Evolutionary conservation across 2,329 filamentous ascomycete genomes (phyloP).

Genomic region (Raffaelea ambrosiae): DNA sequence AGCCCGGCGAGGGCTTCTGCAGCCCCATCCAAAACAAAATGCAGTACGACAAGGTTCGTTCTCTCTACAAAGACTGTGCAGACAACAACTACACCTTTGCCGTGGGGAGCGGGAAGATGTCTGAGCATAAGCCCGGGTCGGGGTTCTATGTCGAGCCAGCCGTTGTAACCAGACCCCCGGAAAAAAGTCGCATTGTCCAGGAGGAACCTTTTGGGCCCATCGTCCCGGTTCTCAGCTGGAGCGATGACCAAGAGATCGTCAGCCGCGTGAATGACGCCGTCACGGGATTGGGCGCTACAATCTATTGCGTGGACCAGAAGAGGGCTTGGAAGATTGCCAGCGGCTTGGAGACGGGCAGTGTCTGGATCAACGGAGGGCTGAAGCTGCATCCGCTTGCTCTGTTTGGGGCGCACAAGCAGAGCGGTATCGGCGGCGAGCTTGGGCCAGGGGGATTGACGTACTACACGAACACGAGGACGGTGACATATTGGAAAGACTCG

Average conservation of each 20-base stretch:
- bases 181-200: constrained; percentile 43
- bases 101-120: constrained; percentile 28
- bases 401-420: constrained; percentile 42
- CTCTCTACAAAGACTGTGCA: background rate
- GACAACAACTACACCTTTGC: background rate
- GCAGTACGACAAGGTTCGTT: constrained; percentile 26
- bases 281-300: constrained; percentile 41
- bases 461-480: constrained; percentile 16
- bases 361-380: constrained; percentile 41
- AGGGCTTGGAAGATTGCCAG: constrained; percentile 36
- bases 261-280: constrained; percentile 37
- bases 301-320: constrained; percentile 40
- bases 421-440: constrained; percentile 37
- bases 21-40: constrained; percentile 52
- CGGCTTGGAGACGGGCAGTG: constrained; percentile 40
- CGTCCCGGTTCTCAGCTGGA: constrained; percentile 33
- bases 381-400: constrained; percentile 27
- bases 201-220: constrained; percentile 42
- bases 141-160: constrained; percentile 40
- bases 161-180: constrained; percentile 50
- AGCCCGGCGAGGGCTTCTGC: constrained; percentile 33
- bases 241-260: constrained; percentile 35
- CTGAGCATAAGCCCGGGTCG: constrained; percentile 50
- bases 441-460: constrained; percentile 22
- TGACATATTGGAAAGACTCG: background rate